phyloP scores from a whole-genome alignment of 768 basidiomycete species.

The Imleria badia region DNA sequence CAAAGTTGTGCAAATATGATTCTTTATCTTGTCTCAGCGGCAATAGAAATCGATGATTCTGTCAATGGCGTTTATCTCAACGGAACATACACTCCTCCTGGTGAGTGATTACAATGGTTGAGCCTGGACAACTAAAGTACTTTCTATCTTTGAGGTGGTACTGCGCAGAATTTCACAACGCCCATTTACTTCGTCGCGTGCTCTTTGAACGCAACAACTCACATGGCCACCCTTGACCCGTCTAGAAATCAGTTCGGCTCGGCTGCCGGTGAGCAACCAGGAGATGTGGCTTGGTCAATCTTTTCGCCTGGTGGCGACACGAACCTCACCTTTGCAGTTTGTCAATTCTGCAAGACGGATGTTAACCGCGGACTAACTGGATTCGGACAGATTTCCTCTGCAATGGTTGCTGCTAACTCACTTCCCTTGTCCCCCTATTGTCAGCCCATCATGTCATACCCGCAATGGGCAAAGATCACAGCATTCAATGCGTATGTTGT shows the following conservation, averaged over 20 bases:
- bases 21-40: neutral
- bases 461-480: no score
- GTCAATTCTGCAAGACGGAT: neutral
- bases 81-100: neutral
- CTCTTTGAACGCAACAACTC: neutral
- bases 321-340: neutral
- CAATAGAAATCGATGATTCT: neutral
- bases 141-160: neutral
- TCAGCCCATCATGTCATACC: neutral
- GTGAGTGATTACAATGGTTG: neutral
- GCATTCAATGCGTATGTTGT: neutral
- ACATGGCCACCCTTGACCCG: neutral
- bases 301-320: neutral
- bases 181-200: neutral
- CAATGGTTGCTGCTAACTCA: neutral
- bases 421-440: neutral
- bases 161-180: neutral
- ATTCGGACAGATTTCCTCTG: neutral
- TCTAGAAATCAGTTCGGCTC: neutral
- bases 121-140: neutral
- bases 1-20: neutral
- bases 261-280: neutral
- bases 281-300: neutral
- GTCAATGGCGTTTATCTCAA: neutral
- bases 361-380: neutral